Percentiles rank a stretch among this genome's conserved stretches.
Evolutionary conservation across 2,329 filamentous ascomycete species (phyloP).

Genomic region (Calonectria pseudoreteaudii): DNA sequence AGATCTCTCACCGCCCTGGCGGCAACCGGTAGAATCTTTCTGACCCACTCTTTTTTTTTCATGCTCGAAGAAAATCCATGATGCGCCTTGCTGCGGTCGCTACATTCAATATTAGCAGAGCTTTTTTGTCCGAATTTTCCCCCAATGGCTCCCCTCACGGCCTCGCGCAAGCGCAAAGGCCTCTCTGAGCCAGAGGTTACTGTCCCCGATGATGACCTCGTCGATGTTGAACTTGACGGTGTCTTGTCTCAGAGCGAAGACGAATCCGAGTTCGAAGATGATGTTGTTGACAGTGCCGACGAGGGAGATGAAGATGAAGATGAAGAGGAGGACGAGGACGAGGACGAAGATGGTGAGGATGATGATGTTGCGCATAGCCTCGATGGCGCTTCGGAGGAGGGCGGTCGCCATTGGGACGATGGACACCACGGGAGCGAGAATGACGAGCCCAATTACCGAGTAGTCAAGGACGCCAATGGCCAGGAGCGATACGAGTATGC

Average conservation of each 20-base stretch:
- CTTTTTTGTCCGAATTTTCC: background rate
- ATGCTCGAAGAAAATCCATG: slow-evolving; percentile 2
- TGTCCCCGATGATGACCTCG: slow-evolving; percentile 42
- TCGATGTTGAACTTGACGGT: slow-evolving; percentile 65
- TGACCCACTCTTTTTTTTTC: slow-evolving; percentile 15
- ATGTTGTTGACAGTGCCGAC: slow-evolving; percentile 48
- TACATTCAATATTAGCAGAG: background rate
- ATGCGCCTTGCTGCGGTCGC: background rate
- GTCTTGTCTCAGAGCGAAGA: slow-evolving; percentile 66
- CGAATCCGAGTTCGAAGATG: slow-evolving; percentile 64
- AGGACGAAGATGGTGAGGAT: slow-evolving; percentile 37
- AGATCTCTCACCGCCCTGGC: background rate
- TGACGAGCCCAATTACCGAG: slow-evolving; percentile 59
- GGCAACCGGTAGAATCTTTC: background rate
- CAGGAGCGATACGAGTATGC: slow-evolving; percentile 91
- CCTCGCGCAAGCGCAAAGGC: slow-evolving; percentile 41
- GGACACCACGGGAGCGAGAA: slow-evolving; percentile 53
- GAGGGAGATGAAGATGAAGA: slow-evolving; percentile 12
- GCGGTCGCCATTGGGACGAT: background rate
- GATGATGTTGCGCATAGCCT: slow-evolving; percentile 36
- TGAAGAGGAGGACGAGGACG: slow-evolving; percentile 52
- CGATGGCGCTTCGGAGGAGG: slow-evolving; percentile 22
- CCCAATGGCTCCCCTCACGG: slow-evolving; percentile 36
- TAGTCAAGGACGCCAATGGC: slow-evolving; percentile 88
- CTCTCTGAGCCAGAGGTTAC: slow-evolving; percentile 26